Conservation (phyloP, 495 filamentous ascomycete genomes). For the Talaromyces stipitatus region DNA sequence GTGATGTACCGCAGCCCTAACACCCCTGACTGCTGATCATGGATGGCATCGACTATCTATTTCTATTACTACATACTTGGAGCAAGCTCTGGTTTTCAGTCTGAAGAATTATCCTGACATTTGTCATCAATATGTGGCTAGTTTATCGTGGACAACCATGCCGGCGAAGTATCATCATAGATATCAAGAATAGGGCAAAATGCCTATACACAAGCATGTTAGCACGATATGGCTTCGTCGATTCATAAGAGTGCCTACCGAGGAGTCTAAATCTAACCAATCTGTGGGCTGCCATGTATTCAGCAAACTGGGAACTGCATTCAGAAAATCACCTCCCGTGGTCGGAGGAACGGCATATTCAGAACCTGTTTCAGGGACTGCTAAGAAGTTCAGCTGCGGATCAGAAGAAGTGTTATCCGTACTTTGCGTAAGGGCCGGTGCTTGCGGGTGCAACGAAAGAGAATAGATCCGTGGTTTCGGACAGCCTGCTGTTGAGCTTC, state of each 20-base stretch:
- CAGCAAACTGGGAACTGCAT: conserved; percentile 1
- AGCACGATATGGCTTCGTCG: background rate
- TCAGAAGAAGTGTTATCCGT: background rate
- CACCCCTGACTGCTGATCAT: too few relatives aligned
- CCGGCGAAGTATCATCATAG: background rate
- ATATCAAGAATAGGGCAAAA: background rate
- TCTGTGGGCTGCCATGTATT: conserved; percentile 14
- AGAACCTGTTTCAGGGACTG: background rate
- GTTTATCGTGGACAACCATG: too few relatives aligned
- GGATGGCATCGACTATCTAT: too few relatives aligned
- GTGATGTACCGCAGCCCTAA: too few relatives aligned
- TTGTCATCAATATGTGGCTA: too few relatives aligned
- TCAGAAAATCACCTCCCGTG: background rate
- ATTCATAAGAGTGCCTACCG: conserved; percentile 7
- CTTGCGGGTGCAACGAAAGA: background rate
- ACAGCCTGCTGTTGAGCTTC: background rate
- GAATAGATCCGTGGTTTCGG: too few relatives aligned
- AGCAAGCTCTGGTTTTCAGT: too few relatives aligned
- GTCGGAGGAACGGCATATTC: background rate
- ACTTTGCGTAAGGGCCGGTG: background rate
- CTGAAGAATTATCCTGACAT: too few relatives aligned
- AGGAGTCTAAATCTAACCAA: conserved; percentile 18
- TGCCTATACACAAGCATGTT: background rate
- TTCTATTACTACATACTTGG: too few relatives aligned
- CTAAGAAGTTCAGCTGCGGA: background rate